These are phyloP conservation scores for Colletotrichum incanum DNA, from an alignment of 2,329 filamentous ascomycete species.

Conservation along the genomic window DNA sequence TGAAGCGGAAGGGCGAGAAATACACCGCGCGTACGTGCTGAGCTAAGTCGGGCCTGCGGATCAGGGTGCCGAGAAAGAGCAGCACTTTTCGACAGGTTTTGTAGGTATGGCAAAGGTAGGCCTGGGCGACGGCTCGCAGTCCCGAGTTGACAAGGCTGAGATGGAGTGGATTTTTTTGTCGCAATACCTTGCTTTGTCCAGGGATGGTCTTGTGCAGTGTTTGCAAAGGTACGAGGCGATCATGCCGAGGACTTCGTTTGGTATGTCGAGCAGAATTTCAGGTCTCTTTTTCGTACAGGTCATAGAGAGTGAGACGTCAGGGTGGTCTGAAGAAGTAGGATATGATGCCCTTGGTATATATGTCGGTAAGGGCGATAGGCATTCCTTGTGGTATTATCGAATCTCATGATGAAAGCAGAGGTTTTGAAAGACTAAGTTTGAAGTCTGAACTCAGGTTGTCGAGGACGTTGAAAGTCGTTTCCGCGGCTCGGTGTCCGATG, in stretches of 20 bases:
- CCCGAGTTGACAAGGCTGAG: not conserved
- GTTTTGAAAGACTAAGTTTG: not conserved
- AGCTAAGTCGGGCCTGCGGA: not conserved
- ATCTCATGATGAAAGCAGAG: not conserved
- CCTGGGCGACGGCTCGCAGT: not conserved
- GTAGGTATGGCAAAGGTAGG: not conserved
- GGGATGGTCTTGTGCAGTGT: no score
- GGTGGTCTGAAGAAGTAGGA: not conserved
- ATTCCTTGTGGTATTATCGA: not conserved
- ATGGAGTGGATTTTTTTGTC: not conserved
- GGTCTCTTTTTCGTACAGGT: not conserved
- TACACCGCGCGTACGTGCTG: not conserved
- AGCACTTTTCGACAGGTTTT: not conserved
- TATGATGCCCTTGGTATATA: not conserved
- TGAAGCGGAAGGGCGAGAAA: not conserved
- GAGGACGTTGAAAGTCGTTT: not conserved
- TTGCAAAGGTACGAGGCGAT: not conserved
- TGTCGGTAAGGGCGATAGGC: not conserved
- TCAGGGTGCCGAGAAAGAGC: not conserved
- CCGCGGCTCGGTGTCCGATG: not conserved
- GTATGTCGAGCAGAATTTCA: no score
- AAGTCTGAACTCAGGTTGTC: not conserved
- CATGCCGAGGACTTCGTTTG: not conserved
- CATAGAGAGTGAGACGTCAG: not conserved
- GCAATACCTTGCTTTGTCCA: accelerated